Base-by-base conservation (phyloP, 257 asterid species). In the Jaltomata sinuosa region DNA sequence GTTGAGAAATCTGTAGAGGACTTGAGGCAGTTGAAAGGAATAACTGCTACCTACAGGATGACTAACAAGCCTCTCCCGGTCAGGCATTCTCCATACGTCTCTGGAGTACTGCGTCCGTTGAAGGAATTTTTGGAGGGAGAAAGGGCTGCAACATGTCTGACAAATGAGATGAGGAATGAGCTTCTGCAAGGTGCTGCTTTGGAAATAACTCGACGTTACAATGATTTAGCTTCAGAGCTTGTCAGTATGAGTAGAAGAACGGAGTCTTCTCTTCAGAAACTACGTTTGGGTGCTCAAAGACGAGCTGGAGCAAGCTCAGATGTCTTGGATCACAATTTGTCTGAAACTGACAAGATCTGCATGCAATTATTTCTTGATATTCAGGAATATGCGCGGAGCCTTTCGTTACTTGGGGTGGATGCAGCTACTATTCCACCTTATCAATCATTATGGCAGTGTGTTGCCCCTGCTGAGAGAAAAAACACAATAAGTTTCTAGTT, bases 331-430 rank as follows among this genome's bases (percentile, higher is more conserved):
- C 87, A 91, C 83, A 93, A 91, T 83, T 92, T 97, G 45, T 97
- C 98, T 32, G 98, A 96, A 80, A 92, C 97, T 22, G 99, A 95
- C 90, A 97, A 97, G 89, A 88, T 97, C 38, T 93, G 98, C 68
- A 95, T 95, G 99, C 99, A 95, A 87, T 85, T 97, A 82, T 95
- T 97, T 84, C 99, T 97, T 79, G 99, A 97, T 89, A 93, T 94
- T 88, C 98, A 95, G 98, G 99, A 96, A 87, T 96, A 94, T 21
- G 98, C 94, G 2, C 98, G 95, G 72, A 92, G 92, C 88, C 97
- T 96, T 40, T 90, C 94, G 53, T 87, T 91, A 40, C 92, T 94
- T 18, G 98, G 98, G 85, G 91, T 96, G 8, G 92, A 94, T 68
- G 99, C 97, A 45, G 88, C 93, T n/a, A 86, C 84, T 82, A 92